Base-by-base conservation (phyloP, 345 rosid genomes). In the Erysimum cheiranthoides region DNA sequence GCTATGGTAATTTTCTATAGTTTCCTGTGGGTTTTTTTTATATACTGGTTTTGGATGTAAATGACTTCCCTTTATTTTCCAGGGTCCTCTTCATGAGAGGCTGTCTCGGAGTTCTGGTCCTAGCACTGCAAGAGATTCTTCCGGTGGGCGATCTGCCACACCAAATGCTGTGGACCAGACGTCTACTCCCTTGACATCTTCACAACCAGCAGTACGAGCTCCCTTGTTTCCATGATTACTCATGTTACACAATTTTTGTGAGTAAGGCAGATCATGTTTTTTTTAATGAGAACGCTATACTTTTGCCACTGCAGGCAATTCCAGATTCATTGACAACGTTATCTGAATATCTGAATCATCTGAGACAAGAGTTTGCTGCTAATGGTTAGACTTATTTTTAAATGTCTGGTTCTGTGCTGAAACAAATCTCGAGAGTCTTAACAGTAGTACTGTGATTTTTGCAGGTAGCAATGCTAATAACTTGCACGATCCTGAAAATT, bases 311-410 rank as follows among this genome's bases (percentile, higher is more conserved):
- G 74, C 77, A 84, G 87, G 88, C 39, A 16, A 68, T 82, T 72
- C 82, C 82, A 57, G 90, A 86, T 83, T 81, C 89, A 18, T 71
- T 87, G 78, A 70, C 86, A 77, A 85, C 89, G 13, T 70, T 87
- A 71, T 78, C 89, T 46, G 85, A 84, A 47, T 82, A 81, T 76
- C 82, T 87, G 45, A 76, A 71, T 74, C 81, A 79, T 81, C 74
- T 87, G 68, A 79, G 84, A 78, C 79, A 73, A 63, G 85, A 82
- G 68, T 84, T 84, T 72, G 77, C 68, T 79, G 70, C 75, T 49
- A 70, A 68, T 65, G 80, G 86, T 85, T 35, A 73, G 82, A 74
- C 74, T 66, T 25, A 21, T 21, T 63, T 63, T 47, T 4, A 34
- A 3, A 36, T 60, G 42, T 61, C 54, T 9, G 49, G 17, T 58